Base-by-base conservation (phyloP, 495 filamentous ascomycete genomes). In the Annulohypoxylon moriforme region DNA sequence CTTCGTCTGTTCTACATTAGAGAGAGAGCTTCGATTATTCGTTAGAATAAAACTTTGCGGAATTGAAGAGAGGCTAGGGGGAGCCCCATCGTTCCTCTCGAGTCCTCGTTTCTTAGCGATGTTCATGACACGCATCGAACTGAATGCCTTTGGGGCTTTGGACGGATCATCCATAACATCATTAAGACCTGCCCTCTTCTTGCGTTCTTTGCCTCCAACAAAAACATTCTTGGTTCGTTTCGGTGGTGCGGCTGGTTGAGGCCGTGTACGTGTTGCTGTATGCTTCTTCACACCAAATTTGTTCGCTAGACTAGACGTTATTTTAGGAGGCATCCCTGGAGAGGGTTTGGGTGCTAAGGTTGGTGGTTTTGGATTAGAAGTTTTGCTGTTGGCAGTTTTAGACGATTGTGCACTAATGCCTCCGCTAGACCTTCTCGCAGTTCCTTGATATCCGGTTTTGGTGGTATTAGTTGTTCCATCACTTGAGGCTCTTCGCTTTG, bases 141-240 rank as follows among this genome's bases (percentile, higher is more conserved):
- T 52, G 22, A 83, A 83, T 2, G 68, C 57, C 50, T 80, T 80
- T 2, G 74, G 75, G 1, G 68, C 59, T 33, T 76, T 81, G 3
- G 77, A 71, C 25, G 78, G 67, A 53, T 83, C 81, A 20, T 67
- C 73, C 72, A 83, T 78, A 7, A 33, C 62, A 13, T 79, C 76
- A 29, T 25, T 59, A 4, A 83, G 59, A 22, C 18, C 62, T 14
- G 36, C 42, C 24, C 74, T 67, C 53, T 73, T 74, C 55, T 74
- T 78, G 25, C 49, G 69, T 44, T 70, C 60, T 25, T 68, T 75
- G 6, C 76, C 76, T 25, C 67, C 67, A 38, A 67, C 13, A 22
- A 78, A 77, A 25, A 78, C 60, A 55, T 77, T 78, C 5, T 8
- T 64, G 16, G 55, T 46, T 27, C 44, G 56, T 20, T 11, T 13